These are phyloP conservation scores for Coniosporium tulheliwenetii DNA, from an alignment of 2,329 filamentous ascomycete species.

Conservation along the genomic window DNA sequence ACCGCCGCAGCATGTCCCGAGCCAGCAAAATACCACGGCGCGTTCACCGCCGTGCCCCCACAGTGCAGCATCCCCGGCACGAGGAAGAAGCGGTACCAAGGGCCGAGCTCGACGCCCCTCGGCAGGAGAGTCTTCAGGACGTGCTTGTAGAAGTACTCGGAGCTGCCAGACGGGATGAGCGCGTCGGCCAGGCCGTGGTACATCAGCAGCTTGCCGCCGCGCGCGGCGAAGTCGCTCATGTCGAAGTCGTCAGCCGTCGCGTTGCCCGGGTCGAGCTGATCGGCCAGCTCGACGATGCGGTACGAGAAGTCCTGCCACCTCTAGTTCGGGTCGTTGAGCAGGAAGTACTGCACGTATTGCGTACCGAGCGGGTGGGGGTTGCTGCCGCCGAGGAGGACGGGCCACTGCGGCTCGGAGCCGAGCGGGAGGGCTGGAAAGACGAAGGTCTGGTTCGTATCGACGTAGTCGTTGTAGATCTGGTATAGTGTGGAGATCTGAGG, in stretches of 20 bases:
- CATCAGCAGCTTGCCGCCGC: conserved; percentile 24
- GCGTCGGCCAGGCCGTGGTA: conserved; percentile 30
- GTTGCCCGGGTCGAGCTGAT: conserved; percentile 28
- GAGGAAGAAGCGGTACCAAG: conserved; percentile 23
- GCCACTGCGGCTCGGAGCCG: conserved; percentile 22
- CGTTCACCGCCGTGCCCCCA: too few relatives aligned
- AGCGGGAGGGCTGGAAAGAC: conserved; percentile 23
- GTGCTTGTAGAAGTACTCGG: conserved; percentile 35
- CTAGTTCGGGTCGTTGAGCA: conserved; percentile 22
- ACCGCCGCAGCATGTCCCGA: too few relatives aligned
- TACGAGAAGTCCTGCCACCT: conserved; percentile 22
- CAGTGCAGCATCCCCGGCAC: conserved; percentile 23
- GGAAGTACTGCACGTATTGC: conserved; percentile 26
- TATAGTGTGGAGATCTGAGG: conserved; percentile 26
- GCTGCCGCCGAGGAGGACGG: conserved; percentile 18
- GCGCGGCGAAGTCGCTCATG: conserved; percentile 26
- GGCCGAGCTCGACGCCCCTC: conserved; percentile 17
- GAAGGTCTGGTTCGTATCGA: conserved; percentile 24
- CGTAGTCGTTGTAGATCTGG: conserved; percentile 25
- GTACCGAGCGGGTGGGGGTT: conserved; percentile 20
- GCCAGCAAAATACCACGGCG: too few relatives aligned
- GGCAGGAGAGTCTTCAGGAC: conserved; percentile 21
- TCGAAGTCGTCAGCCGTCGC: conserved; percentile 33
- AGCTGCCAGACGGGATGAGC: conserved; percentile 34
- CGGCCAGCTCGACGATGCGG: conserved; percentile 21